Conservation (phyloP, 257 asterid genomes). For the Primulina huaijiensis region DNA sequence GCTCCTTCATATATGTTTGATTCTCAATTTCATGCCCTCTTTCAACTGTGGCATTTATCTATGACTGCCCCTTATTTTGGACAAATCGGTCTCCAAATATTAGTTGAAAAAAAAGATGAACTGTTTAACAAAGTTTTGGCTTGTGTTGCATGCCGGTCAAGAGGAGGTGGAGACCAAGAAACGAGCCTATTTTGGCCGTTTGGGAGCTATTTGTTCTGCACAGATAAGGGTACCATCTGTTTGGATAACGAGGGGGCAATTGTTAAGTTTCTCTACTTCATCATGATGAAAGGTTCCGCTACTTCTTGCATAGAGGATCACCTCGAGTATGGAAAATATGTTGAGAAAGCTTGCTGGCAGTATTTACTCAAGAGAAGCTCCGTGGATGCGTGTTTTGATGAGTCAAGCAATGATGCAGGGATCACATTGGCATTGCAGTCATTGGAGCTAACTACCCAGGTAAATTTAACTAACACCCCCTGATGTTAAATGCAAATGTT, state of each 20-base stretch:
- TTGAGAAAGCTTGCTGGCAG: constrained; percentile 42
- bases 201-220: constrained; percentile 83
- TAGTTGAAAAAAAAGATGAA: constrained; percentile 33
- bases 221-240: constrained; percentile 62
- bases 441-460: constrained; percentile 52
- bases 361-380: constrained; percentile 40
- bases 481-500: too few relatives aligned
- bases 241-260: constrained; percentile 57
- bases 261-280: constrained; percentile 52
- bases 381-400: constrained; percentile 33
- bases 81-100: constrained; percentile 30
- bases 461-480: constrained; percentile 18
- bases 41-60: constrained; percentile 44
- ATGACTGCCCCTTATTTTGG: constrained; percentile 34
- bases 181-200: constrained; percentile 56
- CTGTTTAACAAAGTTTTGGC: constrained; percentile 37
- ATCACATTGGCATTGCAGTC: constrained; percentile 64
- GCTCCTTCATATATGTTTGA: constrained; percentile 48
- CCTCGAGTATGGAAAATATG: constrained; percentile 49
- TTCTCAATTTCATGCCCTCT: constrained; percentile 36
- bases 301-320: constrained; percentile 53
- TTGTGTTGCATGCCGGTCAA: constrained; percentile 35
- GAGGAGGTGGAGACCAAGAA: constrained; percentile 27
- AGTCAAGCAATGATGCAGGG: constrained; percentile 72
- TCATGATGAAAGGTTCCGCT: constrained; percentile 43